Conservation (phyloP, 495 filamentous ascomycete species). For the Penicillium fimorum region DNA sequence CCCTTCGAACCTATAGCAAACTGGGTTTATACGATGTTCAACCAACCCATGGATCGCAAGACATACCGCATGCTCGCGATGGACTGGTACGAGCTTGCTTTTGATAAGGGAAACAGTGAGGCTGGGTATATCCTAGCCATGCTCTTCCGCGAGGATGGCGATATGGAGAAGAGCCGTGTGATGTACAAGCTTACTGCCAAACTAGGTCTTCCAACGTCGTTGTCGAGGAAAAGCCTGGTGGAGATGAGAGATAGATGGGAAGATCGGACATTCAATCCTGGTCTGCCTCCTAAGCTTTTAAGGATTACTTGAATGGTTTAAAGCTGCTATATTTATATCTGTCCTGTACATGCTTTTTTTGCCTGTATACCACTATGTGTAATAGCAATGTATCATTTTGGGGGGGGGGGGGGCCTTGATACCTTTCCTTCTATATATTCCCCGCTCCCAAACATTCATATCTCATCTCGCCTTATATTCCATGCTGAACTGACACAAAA, state of each 20-base stretch:
- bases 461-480: background rate
- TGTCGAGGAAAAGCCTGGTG: background rate
- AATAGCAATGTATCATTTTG: background rate
- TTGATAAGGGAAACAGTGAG: background rate
- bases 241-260: slow-evolving; percentile 25
- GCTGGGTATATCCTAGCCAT: slow-evolving; percentile 26
- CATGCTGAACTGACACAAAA: background rate
- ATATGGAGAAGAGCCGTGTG: background rate
- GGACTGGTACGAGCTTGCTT: slow-evolving; percentile 36
- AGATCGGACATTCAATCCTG: slow-evolving; percentile 9
- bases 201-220: background rate
- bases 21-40: slow-evolving; percentile 7
- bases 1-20: background rate
- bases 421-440: background rate
- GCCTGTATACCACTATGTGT: background rate
- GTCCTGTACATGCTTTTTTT: background rate
- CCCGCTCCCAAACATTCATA: background rate
- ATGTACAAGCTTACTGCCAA: background rate
- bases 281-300: slow-evolving; percentile 1
- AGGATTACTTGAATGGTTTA: background rate
- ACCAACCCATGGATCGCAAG: slow-evolving; percentile 8
- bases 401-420: background rate
- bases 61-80: slow-evolving; percentile 31
- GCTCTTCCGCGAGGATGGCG: slow-evolving; percentile 24
- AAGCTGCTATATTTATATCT: background rate